Evolutionary conservation across 2,329 filamentous ascomycete genomes (phyloP), one percentile per base, ranked within the genome.

Genomic region (Xylariaceae sp.): DNA sequence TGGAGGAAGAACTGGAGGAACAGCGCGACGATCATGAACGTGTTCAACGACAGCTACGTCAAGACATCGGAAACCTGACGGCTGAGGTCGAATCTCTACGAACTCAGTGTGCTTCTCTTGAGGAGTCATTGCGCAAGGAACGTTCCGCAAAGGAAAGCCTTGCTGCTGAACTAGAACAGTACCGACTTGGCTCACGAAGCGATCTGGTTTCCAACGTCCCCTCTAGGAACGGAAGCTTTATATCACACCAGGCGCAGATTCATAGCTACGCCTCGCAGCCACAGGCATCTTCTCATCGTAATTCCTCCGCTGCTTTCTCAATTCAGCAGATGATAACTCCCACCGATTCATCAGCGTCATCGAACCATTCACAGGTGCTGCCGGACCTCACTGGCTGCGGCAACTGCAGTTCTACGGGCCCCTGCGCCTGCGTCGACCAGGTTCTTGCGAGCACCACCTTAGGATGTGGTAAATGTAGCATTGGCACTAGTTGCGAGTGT

Each of bases 1-100:
- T 89, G 37, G 85, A 89, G 72, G 84, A 87, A 66, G 82, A 86
- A 69, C 75, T 89, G 5, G 83, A 87, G 3, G 81, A 85, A 61
- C 77, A 84, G 51, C 83, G 81, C 67, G 81, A 82, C 47, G 77
- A 77, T 13, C 76, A 84, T 52, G 81, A 85, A 6, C 80, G 84
- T 63, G 75, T 77, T 51, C 82, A 87, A 64, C 74, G 79, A 56
- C 85, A 84, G 3, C 68, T 85, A 59, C 79, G 79, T 66, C 80
- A 82, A n/a, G 81, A 82, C 61, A 80, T 87, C 30, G 76, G 76
- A 49, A 75, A 76, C 51, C 78, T 92, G 3, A 86, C 89, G 66
- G 75, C 81, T 39, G 86, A 90, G 65, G 76, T 90, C 2, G 84
- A 89, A 68, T 83, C 85, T 15, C 85, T 87, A 65, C 83, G 80